Base-by-base conservation (phyloP, 2,329 filamentous ascomycete species). In the Gremmenia infestans region DNA sequence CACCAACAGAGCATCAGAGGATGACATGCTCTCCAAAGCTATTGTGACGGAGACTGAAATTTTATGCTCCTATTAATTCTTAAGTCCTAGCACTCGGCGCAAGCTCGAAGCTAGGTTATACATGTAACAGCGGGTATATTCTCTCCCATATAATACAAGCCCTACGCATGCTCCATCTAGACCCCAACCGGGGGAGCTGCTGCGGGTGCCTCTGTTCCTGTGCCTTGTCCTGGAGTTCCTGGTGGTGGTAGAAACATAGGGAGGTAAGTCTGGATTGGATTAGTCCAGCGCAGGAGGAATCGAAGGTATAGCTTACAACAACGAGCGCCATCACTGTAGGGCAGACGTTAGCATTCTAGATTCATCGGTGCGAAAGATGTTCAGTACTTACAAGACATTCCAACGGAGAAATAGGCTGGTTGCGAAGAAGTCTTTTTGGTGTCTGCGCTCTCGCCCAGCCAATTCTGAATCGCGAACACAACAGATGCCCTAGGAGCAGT, bases 361-460 rank as follows among this genome's bases (percentile, higher is more conserved):
- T 39, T n/a, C 61, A 53, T 49, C 50, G 45, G 19, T 2, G 35
- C 14, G 3, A 35, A 32, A n/a, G 17, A 40, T 14, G n/a, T 42
- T 54, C 19, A 50, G 15, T 43, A 81, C 85, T 67, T 78, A 91
- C 88, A 68, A 19, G 89, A 84, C 88, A 95, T 94, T 72, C 85
- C 81, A 54, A 94, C 84, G 54, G 85, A 85, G 73, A 94, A 86
- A 70, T 83, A 85, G 52, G 78, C 82, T 2, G 92, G 91, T 5
- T 89, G 92, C 47, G 78, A 75, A 25, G 82, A 74, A 57, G 74
- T 85, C 71, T 83, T 86, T 73, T 78, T 81, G 55, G 82, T 72
- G 57, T 87, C 84, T 65, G 85, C 80, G 66, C 85, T 87, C 78
- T 91, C 88, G 61, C 85, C 85, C 48, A 91, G 80, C 88, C 88